phyloP scores from a whole-genome alignment of 2,329 filamentous ascomycete species.

The Macroventuria anomochaeta region DNA sequence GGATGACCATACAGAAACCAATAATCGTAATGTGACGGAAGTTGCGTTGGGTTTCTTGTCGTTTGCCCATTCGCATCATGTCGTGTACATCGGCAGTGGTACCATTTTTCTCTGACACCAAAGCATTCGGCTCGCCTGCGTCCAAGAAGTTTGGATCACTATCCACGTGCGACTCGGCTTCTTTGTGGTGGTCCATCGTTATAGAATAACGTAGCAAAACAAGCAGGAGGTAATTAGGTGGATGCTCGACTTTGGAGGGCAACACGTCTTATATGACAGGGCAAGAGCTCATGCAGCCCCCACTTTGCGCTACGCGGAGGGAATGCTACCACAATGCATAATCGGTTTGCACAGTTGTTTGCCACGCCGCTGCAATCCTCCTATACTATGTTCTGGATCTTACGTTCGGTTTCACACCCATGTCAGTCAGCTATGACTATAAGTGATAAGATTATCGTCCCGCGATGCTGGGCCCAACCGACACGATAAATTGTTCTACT shows the following conservation, averaged over 20 bases:
- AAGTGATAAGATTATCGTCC: neutral
- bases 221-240: no score
- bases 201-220: no score
- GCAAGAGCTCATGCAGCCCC: no score
- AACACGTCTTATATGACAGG: no score
- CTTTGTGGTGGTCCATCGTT: conserved; percentile 21
- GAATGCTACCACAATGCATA: neutral
- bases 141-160: conserved; percentile 14
- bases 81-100: conserved; percentile 26
- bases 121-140: conserved; percentile 10
- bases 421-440: no score
- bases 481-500: no score
- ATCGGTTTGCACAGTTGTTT: neutral
- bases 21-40: conserved; percentile 25
- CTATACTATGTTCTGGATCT: neutral
- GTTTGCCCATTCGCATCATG: conserved; percentile 36
- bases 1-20: conserved; percentile 27
- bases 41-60: conserved; percentile 26
- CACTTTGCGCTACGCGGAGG: neutral
- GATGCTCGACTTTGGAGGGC: no score
- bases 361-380: neutral
- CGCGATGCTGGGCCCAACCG: no score
- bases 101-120: conserved; percentile 23
- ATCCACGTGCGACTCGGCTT: conserved; percentile 14
- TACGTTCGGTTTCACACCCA: no score